phyloP scores from a whole-genome alignment of 1,139 yeast genomes.

The Geotrichum carabidarum region DNA sequence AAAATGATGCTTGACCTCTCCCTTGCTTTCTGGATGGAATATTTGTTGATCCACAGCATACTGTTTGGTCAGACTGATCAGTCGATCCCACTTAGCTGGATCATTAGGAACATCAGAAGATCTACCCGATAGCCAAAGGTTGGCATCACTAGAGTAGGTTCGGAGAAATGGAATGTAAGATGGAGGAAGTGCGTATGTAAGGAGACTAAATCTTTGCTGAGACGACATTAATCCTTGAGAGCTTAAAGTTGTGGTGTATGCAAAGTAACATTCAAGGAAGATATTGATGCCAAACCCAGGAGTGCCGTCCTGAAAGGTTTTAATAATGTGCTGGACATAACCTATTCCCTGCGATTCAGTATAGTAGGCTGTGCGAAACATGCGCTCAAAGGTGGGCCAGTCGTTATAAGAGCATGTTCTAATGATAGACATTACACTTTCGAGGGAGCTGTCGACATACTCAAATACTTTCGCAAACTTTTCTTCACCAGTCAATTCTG shows the following conservation, averaged over 20 bases:
- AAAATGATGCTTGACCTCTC: too few species aligned
- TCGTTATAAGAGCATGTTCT: constrained; percentile 16
- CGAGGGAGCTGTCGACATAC: constrained; percentile 10
- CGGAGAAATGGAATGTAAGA: constrained; percentile 8
- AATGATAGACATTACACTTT: constrained; percentile 13
- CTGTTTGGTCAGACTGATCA: constrained; percentile 12
- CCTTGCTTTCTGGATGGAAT: neutral
- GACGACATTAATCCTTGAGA: constrained; percentile 7
- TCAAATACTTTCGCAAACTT: constrained; percentile 11
- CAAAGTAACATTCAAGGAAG: constrained; percentile 17
- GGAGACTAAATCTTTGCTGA: constrained; percentile 13
- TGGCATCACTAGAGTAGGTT: constrained; percentile 3
- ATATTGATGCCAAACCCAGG: constrained; percentile 16
- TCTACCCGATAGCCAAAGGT: constrained; percentile 14
- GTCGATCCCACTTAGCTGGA: constrained; percentile 10
- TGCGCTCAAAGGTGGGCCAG: constrained; percentile 16
- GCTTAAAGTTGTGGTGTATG: constrained; percentile 13
- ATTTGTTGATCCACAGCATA: constrained; percentile 12
- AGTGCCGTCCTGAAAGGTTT: constrained; percentile 12
- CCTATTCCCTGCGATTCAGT: constrained; percentile 13
- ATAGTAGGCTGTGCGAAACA: constrained; percentile 15
- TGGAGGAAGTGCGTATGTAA: constrained; percentile 12
- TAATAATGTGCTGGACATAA: constrained; percentile 15
- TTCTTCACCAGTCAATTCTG: constrained; percentile 13
- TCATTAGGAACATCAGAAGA: constrained; percentile 8